A percentile compares a stretch with the other conserved stretches of the same genome.
phyloP scores from a whole-genome alignment of 2,329 filamentous ascomycete species.

The Colletotrichum tabaci region DNA sequence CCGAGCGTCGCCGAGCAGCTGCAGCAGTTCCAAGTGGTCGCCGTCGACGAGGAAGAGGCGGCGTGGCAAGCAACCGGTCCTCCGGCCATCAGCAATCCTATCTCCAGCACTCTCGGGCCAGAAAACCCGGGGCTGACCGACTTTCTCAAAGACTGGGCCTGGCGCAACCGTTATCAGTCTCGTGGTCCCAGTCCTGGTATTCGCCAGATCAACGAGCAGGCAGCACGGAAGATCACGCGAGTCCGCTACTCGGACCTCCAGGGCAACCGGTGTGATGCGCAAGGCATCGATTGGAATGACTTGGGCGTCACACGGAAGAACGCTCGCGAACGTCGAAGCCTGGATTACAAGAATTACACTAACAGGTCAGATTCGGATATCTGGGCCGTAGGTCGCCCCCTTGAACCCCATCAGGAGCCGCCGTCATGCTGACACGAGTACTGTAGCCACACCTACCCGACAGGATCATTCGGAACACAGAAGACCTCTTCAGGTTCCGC shows the following conservation, averaged over 20 bases:
- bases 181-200: constrained; percentile 48
- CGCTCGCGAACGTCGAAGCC: constrained; percentile 63
- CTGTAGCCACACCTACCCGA: constrained; percentile 47
- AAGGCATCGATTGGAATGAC: constrained; percentile 71
- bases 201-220: constrained; percentile 50
- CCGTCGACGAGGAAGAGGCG: constrained; percentile 30
- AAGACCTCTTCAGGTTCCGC: constrained; percentile 72
- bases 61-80: constrained; percentile 34
- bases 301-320: constrained; percentile 65
- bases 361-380: constrained; percentile 65
- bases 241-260: constrained; percentile 61
- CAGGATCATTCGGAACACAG: constrained; percentile 53
- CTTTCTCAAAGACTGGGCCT: constrained; percentile 67
- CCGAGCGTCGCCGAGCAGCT: constrained; percentile 29
- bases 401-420: neutral
- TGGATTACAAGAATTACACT: constrained; percentile 71
- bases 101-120: constrained; percentile 58
- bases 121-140: constrained; percentile 65
- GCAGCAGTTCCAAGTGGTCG: constrained; percentile 29
- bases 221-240: constrained; percentile 45
- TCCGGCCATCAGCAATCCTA: constrained; percentile 43
- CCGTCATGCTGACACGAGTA: constrained; percentile 30
- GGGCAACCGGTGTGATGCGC: constrained; percentile 71
- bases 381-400: constrained; percentile 60
- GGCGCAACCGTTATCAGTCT: constrained; percentile 45